Percentiles rank a stretch among this genome's conserved stretches.
phyloP scores from a whole-genome alignment of 2,329 filamentous ascomycete species.

The Aspergillus sojae region DNA sequence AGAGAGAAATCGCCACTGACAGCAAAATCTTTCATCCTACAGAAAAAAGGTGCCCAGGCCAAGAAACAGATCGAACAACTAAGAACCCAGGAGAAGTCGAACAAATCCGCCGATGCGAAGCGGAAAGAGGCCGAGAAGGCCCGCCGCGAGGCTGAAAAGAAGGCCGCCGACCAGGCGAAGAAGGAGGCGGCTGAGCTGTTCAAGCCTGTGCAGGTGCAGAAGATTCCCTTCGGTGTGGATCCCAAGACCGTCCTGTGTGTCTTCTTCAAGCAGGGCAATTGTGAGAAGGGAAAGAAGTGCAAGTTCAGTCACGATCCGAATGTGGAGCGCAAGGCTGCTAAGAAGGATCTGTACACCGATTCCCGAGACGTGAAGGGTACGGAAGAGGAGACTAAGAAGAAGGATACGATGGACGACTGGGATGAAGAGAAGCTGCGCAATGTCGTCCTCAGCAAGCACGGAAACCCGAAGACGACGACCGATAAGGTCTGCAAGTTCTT shows the following conservation, averaged over 20 bases:
- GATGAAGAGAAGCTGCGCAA: constrained; percentile 92
- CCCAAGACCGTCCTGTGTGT: constrained; percentile 96
- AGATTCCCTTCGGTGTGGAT: constrained; percentile 95
- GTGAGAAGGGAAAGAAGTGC: constrained; percentile 96
- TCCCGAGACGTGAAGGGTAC: constrained; percentile 69
- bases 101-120: constrained; percentile 86
- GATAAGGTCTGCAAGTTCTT: constrained; percentile 99
- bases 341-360: constrained; percentile 90
- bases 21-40: constrained; percentile 13
- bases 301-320: constrained; percentile 94
- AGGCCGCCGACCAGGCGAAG: constrained; percentile 81
- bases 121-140: constrained; percentile 68
- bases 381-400: constrained; percentile 73
- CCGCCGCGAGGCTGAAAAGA: constrained; percentile 81
- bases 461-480: constrained; percentile 90
- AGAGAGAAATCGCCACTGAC: constrained; percentile 22
- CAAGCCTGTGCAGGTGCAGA: constrained; percentile 93
- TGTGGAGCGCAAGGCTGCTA: constrained; percentile 87
- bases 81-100: constrained; percentile 69
- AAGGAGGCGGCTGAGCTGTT: constrained; percentile 79
- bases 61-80: constrained; percentile 91
- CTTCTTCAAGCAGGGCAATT: constrained; percentile 96
- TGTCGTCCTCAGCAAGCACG: constrained; percentile 94
- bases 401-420: constrained; percentile 94
- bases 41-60: constrained; percentile 88